A percentile compares a stretch with the other conserved stretches of the same genome.
Evolutionary conservation across 192 early-diverging fungal species (phyloP).

Genomic region (Mortierella claussenii): DNA sequence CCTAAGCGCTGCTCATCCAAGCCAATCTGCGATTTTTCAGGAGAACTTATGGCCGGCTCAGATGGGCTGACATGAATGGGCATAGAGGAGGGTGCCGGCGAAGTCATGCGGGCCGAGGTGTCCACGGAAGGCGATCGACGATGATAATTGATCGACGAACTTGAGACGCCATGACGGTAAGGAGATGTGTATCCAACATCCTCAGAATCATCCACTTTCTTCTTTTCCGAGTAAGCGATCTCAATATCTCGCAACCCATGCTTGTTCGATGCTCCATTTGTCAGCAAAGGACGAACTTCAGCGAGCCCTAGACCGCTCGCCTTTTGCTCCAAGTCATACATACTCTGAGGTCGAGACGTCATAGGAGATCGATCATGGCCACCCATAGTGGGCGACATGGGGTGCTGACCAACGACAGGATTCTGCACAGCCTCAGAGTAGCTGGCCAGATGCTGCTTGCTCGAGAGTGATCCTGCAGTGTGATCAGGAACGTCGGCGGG

Average conservation of each 20-base stretch:
- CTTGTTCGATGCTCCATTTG: slow-evolving; percentile 1
- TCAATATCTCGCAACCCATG: slow-evolving; percentile 25
- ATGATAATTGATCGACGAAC: slow-evolving; percentile 45
- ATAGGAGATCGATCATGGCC: slow-evolving; percentile 8
- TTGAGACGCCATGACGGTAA: slow-evolving; percentile 48
- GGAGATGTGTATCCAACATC: slow-evolving; percentile 52
- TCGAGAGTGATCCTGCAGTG: neutral
- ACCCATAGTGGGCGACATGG: slow-evolving; percentile 22
- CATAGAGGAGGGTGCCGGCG: neutral
- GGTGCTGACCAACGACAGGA: slow-evolving; percentile 4
- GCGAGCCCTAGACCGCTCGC: neutral
- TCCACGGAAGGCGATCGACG: slow-evolving; percentile 44
- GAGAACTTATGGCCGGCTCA: neutral
- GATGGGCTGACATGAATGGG: neutral
- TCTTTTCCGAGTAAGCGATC: neutral
- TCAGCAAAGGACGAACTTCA: neutral
- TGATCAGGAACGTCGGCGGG: neutral
- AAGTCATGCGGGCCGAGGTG: slow-evolving; percentile 3
- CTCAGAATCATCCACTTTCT: slow-evolving; percentile 8
- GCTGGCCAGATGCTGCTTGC: slow-evolving; percentile 14
- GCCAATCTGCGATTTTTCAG: neutral
- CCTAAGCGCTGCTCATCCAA: slow-evolving; percentile 2
- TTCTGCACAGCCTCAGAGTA: slow-evolving; percentile 37
- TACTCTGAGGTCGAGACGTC: slow-evolving; percentile 10
- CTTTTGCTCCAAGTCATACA: neutral